Evolutionary conservation across 176 grass and related monocot genomes (phyloP), one percentile per base, ranked within the genome.

Genomic region (Zoysia pacifica): DNA sequence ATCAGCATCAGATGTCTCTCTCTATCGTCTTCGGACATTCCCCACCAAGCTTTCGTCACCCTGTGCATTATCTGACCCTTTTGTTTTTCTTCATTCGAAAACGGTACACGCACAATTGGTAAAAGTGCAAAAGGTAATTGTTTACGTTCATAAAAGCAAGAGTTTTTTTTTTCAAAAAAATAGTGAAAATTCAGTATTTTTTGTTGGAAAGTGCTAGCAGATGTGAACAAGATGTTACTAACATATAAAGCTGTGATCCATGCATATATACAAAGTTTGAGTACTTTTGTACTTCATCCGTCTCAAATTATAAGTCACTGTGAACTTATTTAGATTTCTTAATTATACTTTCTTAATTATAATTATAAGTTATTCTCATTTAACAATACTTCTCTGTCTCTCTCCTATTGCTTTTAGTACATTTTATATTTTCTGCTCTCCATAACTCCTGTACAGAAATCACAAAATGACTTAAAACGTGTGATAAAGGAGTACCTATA

Each of bases 1-100:
- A 71, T 65, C 71, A 70, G 7, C 87, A 84, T 80, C 76, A 60
- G n/a, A 45, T 64, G 55, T 64, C 13, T 35, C 53, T 56, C 46
- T 69, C 52, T 38, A 28, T 28, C 66, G 6, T 8, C 46, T 47
- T 69, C 9, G 49, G 71, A 59, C 65, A 76, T 84, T 76, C 48
- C 28, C 77, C 65, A 64, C 49, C 64, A 64, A 80, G 36, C 16
- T 11, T 76, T 80, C 3, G 67, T 80, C 54, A 35, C 38, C 13
- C 18, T 41, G 42, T 45, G 16, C 62, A 40, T 47, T 70, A 80
- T 76, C 48, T 47, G 41, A 39, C 40, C 14, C 40, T 16, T 50
- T 15, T 83, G n/a, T 41, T 14, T 51, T 67, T 13, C 42, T 78
- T 65, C 8, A 16, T 46, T 82, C 15, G 28, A 7, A 82, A 82